Percentiles rank a stretch among this genome's conserved stretches.
These are phyloP conservation scores for Cadophora sp. DNA, from an alignment of 2,329 filamentous ascomycete species.

Conservation along the genomic window DNA sequence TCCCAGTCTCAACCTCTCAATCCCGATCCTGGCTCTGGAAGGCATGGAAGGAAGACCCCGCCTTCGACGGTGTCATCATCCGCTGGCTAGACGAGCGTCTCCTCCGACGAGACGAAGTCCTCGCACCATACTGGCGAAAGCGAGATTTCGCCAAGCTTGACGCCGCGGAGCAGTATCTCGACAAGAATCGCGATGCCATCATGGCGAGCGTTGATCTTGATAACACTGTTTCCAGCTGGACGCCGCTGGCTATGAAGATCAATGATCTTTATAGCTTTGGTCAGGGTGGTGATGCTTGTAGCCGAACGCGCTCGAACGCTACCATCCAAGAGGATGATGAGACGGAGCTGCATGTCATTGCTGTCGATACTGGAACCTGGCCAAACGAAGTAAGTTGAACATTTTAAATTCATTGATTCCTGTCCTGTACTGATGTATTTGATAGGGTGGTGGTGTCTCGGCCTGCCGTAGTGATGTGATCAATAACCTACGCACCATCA, in stretches of 20 bases:
- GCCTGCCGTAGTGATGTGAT: constrained; percentile 58
- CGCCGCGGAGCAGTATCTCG: constrained; percentile 51
- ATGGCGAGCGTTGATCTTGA: constrained; percentile 44
- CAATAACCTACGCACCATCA: constrained; percentile 54
- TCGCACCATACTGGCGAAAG: constrained; percentile 49
- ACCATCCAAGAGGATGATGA: constrained; percentile 39
- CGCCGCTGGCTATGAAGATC: constrained; percentile 45
- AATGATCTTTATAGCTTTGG: constrained; percentile 47
- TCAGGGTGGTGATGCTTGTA: constrained; percentile 46
- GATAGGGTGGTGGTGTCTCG: constrained; percentile 52
- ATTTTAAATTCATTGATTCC: too few relatives aligned
- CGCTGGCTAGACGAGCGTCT: constrained; percentile 55
- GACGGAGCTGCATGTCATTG: constrained; percentile 52
- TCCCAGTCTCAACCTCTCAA: constrained; percentile 50
- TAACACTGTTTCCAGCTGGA: constrained; percentile 41
- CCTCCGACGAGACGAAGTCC: constrained; percentile 49
- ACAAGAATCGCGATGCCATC: constrained; percentile 41
- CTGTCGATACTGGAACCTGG: constrained; percentile 44
- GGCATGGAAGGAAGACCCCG: constrained; percentile 52
- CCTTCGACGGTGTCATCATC: constrained; percentile 54
- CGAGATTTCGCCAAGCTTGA: constrained; percentile 48
- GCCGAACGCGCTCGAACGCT: constrained; percentile 46
- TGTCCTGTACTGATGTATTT: neutral
- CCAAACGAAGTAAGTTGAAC: constrained; percentile 37
- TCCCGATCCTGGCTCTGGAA: constrained; percentile 54